Conservation (phyloP, 352 stramenopile species). For the Phytopythium mirpurense region DNA sequence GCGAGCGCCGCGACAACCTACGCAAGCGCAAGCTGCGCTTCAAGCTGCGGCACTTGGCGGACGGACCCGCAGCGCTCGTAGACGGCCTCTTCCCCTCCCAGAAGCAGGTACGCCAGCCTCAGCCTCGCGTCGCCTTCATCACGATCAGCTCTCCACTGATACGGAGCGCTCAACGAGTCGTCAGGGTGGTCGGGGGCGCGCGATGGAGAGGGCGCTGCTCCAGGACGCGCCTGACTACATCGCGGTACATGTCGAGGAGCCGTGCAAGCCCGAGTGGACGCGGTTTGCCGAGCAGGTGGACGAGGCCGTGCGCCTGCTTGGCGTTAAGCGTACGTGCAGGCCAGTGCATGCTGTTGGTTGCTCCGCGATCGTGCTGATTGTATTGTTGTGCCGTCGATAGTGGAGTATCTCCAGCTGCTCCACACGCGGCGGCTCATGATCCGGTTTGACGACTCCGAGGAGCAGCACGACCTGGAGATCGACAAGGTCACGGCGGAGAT, state of each 20-base stretch:
- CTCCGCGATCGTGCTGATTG: neutral
- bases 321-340: slow-evolving; percentile 53
- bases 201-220: slow-evolving; percentile 60
- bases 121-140: neutral
- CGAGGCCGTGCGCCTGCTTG: slow-evolving; percentile 53
- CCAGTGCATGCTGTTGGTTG: neutral
- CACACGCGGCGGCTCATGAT: slow-evolving; percentile 80
- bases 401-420: slow-evolving; percentile 77
- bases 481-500: slow-evolving; percentile 63
- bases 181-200: slow-evolving; percentile 38
- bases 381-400: slow-evolving; percentile 14
- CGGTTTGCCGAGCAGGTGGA: slow-evolving; percentile 57
- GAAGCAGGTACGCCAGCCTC: slow-evolving; percentile 29
- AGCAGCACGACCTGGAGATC: slow-evolving; percentile 68
- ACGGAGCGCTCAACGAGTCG: too few relatives aligned
- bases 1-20: slow-evolving; percentile 30
- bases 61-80: slow-evolving; percentile 28
- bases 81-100: slow-evolving; percentile 37
- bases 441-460: slow-evolving; percentile 66
- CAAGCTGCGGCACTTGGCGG: slow-evolving; percentile 39
- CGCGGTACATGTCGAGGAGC: slow-evolving; percentile 20
- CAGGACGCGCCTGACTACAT: slow-evolving; percentile 47
- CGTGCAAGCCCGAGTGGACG: slow-evolving; percentile 55
- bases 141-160: neutral
- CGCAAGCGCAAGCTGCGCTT: slow-evolving; percentile 58